A percentile compares a stretch with the other conserved stretches of the same genome.
Conservation (phyloP, 1,139 yeast species). For the Arxiozyma heterogenica region DNA sequence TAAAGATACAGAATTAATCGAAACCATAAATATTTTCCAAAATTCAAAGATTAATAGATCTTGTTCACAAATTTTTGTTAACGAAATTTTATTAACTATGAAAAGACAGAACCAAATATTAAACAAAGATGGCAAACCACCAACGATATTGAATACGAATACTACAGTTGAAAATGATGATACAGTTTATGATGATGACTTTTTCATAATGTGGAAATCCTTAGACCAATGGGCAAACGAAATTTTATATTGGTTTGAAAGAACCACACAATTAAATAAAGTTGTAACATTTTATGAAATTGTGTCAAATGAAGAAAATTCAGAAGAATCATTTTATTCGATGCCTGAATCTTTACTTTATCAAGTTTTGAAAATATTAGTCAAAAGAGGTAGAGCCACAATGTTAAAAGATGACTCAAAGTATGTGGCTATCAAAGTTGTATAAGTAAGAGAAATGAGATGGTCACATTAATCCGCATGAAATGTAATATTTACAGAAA, state of each 20-base stretch:
- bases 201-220: slow-evolving; percentile 60
- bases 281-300: slow-evolving; percentile 80
- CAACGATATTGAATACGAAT: background rate
- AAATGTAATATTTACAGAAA: slow-evolving; percentile 1
- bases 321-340: slow-evolving; percentile 49
- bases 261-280: slow-evolving; percentile 67
- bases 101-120: slow-evolving; percentile 37
- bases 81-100: slow-evolving; percentile 51
- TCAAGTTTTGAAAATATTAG: slow-evolving; percentile 49
- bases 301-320: slow-evolving; percentile 51
- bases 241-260: slow-evolving; percentile 53
- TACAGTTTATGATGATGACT: slow-evolving; percentile 16
- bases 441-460: slow-evolving; percentile 9
- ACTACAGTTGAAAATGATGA: slow-evolving; percentile 2
- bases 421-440: slow-evolving; percentile 63
- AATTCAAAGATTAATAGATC: slow-evolving; percentile 30
- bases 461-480: background rate
- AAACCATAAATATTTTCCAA: slow-evolving; percentile 31
- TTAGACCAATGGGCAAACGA: slow-evolving; percentile 71
- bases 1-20: slow-evolving; percentile 32
- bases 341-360: slow-evolving; percentile 53
- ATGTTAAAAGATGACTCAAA: slow-evolving; percentile 49
- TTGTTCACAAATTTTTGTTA: slow-evolving; percentile 47
- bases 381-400: slow-evolving; percentile 60
- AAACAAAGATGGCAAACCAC: background rate